Percentiles rank a stretch among this genome's conserved stretches.
Conservation (phyloP, 2,329 filamentous ascomycete species). For the Phialemonium atrogriseum region DNA sequence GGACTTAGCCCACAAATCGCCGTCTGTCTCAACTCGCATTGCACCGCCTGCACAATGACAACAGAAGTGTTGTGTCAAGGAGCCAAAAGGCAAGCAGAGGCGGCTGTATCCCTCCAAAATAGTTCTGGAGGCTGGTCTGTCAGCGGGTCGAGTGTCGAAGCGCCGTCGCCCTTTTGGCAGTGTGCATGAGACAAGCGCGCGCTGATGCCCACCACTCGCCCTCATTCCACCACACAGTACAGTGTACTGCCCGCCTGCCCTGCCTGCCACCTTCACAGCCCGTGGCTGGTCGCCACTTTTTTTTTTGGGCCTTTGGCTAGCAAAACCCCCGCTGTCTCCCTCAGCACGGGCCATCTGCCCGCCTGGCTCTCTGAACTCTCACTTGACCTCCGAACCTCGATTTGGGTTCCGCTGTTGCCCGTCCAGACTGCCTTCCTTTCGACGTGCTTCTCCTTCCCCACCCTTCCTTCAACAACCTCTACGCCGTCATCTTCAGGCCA, state of each 20-base stretch:
- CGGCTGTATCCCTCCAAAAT: no score
- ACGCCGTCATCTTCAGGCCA: not conserved
- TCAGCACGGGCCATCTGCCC: constrained; percentile 1
- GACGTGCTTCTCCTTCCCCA: constrained; percentile 1
- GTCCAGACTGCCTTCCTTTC: constrained; percentile 1
- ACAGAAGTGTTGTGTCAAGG: no score
- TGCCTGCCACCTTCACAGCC: not conserved
- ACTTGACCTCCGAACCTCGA: constrained; percentile 3
- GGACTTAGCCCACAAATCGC: no score
- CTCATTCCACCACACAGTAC: no score
- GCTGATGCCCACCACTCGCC: no score
- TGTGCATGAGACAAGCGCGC: no score
- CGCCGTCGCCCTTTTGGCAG: no score
- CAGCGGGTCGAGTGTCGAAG: no score
- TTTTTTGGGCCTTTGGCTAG: not conserved
- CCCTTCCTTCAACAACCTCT: constrained; percentile 2
- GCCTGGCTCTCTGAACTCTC: constrained; percentile 3
- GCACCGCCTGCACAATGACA: no score
- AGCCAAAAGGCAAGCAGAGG: no score
- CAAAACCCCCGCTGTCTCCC: constrained; percentile 1
- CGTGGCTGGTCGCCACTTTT: constrained; percentile 1
- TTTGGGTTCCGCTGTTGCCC: constrained; percentile 1
- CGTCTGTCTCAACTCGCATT: no score
- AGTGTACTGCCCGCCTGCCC: not conserved
- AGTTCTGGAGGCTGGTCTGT: no score